Evolutionary conservation across 208 protist species (phyloP), one percentile per base, ranked within the genome.

Genomic region (Strigomonas oncopelti): DNA sequence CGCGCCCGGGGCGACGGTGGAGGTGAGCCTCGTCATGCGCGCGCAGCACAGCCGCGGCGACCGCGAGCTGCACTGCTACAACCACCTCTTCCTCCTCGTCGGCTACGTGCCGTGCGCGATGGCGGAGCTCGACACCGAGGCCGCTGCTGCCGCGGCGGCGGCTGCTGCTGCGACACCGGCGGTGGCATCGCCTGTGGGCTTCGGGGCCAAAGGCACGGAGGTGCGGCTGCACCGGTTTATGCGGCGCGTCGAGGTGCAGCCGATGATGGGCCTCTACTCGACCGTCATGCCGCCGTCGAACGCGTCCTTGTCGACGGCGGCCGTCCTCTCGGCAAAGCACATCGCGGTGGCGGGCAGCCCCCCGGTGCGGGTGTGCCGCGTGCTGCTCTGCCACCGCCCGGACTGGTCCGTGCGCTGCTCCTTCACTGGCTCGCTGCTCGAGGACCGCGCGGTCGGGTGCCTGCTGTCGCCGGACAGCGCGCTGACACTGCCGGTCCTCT

Each of bases 141-240:
- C 18, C 11, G 1, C 42, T 5, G 25, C 18, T 20, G 31, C 45
- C 5, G 52, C 13, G 46, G 7, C 25, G 5, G 34, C 7, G 34
- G 34, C n/a, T n/a, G n/a, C n/a, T n/a, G n/a, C 38, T 14, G 38
- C 38, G 38, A 45, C 38, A 45, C n/a, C n/a, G n/a, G n/a, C n/a
- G n/a, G n/a, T n/a, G n/a, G 46, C 16, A 14, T n/a, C 18, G 16
- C 46, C 14, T 14, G 46, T 9, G 62, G 14, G 25, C 24, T 16
- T 20, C 8, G 62, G 60, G 62, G 62, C 32, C n/a, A n/a, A n/a
- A n/a, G 32, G 9, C 45, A 54, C 16, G 11, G 18, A 65, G 34
- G 72, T 92, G 7, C 75, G 84, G 27, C 69, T 94, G 16, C 89
- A 94, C 65, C 86, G 89, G n/a, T 68, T 91, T 59, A 67, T 90